Conservation (phyloP, 78 protist genomes). For the Isochrysis galbana region DNA sequence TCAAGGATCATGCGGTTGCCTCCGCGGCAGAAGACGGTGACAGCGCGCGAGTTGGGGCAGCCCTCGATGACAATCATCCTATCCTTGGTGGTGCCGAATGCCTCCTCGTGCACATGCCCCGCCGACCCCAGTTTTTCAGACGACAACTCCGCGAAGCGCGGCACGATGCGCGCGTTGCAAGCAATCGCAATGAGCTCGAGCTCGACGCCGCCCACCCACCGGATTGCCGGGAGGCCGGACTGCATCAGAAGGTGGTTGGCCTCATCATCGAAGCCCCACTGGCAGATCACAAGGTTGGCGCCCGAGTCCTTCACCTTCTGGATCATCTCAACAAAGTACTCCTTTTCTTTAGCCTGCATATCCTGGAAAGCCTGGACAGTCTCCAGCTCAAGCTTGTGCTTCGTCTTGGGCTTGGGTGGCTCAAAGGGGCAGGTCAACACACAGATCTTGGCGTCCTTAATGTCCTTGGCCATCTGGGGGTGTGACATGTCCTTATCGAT, state of each 20-base stretch:
- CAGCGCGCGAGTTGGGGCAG: constrained; percentile 96
- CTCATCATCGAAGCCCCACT: constrained; percentile 99
- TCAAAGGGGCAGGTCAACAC: constrained; percentile 99
- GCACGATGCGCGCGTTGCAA: constrained; percentile 99
- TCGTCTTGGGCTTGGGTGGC: constrained; percentile 99
- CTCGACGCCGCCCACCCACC: constrained; percentile 99
- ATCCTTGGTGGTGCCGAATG: constrained; percentile 97
- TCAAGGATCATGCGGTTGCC: constrained; percentile 98
- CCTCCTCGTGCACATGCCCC: constrained; percentile 84
- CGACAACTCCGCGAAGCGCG: constrained; percentile 96
- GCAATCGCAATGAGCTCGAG: constrained; percentile 99
- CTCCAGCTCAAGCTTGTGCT: constrained; percentile 78
- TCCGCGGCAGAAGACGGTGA: constrained; percentile 98
- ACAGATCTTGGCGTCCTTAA: constrained; percentile 93
- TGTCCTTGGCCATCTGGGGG: constrained; percentile 88
- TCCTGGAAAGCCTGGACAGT: constrained; percentile 79
- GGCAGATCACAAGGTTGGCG: constrained; percentile 95
- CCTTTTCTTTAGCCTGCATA: constrained; percentile 85
- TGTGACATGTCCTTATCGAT: constrained; percentile 95
- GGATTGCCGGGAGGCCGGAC: constrained; percentile 93
- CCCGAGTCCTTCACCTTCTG: constrained; percentile 88
- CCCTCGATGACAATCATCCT: constrained; percentile 94
- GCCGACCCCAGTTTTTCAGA: constrained; percentile 92
- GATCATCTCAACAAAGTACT: constrained; percentile 87
- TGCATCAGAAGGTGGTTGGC: constrained; percentile 98